These are phyloP conservation scores for Pueraria montana DNA, from an alignment of 306 rosid genomes.

Conservation along the genomic window DNA sequence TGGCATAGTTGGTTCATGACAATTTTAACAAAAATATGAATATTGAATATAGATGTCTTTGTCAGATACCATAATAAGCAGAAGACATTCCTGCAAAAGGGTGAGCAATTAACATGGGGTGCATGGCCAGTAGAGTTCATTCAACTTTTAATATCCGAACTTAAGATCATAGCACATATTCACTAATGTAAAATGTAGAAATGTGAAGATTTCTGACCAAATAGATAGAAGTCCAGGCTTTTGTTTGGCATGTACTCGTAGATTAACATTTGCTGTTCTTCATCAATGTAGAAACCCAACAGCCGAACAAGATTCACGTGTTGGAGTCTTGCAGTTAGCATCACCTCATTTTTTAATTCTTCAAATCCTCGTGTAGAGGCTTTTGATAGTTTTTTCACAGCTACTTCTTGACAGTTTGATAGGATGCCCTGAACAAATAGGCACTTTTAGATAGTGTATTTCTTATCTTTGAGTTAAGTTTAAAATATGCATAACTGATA, in stretches of 20 bases:
- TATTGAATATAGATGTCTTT: no score
- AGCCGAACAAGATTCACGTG: conserved; percentile 61
- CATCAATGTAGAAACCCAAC: conserved; percentile 53
- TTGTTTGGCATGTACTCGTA: conserved; percentile 64
- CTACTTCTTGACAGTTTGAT: conserved; percentile 50
- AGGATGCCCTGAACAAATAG: conserved; percentile 42
- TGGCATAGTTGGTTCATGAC: neutral
- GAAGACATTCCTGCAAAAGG: neutral
- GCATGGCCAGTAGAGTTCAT: neutral
- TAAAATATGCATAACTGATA: neutral
- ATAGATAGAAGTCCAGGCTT: conserved; percentile 59
- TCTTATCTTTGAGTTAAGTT: neutral
- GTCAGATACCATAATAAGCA: neutral
- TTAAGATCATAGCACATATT: neutral
- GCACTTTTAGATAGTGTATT: neutral
- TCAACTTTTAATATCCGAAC: neutral
- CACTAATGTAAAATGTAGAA: neutral
- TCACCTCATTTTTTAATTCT: conserved; percentile 68
- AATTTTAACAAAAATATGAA: no score
- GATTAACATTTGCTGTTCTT: conserved; percentile 56
- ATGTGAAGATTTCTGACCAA: conserved; percentile 40
- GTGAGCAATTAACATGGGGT: neutral
- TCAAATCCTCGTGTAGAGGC: conserved; percentile 62
- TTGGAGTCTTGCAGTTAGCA: conserved; percentile 58
- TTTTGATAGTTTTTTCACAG: conserved; percentile 62